Evolutionary conservation across 225 moss, liverwort and hornwort genomes (phyloP).

Genomic region (Sphagnum contortum): DNA sequence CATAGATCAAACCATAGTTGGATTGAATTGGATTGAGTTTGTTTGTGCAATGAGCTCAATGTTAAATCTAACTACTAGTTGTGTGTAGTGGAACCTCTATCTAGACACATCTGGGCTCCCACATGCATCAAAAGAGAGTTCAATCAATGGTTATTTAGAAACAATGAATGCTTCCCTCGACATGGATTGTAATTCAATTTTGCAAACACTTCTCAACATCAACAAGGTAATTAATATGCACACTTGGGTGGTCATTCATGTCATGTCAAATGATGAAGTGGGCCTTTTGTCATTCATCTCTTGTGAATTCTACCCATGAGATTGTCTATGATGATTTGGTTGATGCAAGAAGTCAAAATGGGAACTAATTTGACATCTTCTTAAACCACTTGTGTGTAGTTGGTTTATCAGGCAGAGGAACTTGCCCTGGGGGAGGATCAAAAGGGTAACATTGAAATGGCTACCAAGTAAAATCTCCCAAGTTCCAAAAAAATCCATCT

Average conservation of each 20-base stretch:
- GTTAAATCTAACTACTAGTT: no score
- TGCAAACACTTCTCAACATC: slow-evolving; percentile 70
- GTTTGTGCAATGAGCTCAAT: no score
- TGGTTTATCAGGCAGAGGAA: slow-evolving; percentile 55
- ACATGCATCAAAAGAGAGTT: slow-evolving; percentile 73
- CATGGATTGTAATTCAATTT: slow-evolving; percentile 41
- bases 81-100: slow-evolving; percentile 71
- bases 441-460: slow-evolving; percentile 69
- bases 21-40: no score
- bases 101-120: slow-evolving; percentile 79
- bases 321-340: no score
- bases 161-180: slow-evolving; percentile 52
- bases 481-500: no score
- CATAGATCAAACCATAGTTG: no score
- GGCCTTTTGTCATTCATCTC: no score
- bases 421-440: slow-evolving; percentile 67
- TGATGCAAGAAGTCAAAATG: no score
- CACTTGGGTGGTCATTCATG: no score
- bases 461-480: slow-evolving; percentile 39
- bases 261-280: neutral
- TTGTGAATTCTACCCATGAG: no score
- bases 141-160: slow-evolving; percentile 66
- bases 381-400: slow-evolving; percentile 17
- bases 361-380: no score
- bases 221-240: slow-evolving; percentile 26